A percentile compares a stretch with the other conserved stretches of the same genome.
Conservation (phyloP, 208 protist genomes). For the Trichomonas vaginalis region DNA sequence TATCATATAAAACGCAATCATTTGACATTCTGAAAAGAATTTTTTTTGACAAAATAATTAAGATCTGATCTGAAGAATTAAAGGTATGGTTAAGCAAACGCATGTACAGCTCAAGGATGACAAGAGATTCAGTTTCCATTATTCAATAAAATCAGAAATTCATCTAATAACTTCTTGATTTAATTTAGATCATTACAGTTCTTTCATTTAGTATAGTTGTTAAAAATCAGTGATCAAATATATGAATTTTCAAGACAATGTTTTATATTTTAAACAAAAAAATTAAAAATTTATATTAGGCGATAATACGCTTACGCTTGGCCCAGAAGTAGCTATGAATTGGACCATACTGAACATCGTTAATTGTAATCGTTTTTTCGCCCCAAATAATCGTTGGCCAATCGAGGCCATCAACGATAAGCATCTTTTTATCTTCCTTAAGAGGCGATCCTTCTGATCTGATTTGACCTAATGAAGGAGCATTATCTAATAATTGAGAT, state of each 20-base stretch:
- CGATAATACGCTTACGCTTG: neutral
- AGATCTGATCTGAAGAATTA: too few relatives aligned
- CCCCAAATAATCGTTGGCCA: neutral
- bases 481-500: neutral
- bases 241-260: too few relatives aligned
- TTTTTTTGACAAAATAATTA: too few relatives aligned
- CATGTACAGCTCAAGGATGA: too few relatives aligned
- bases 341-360: neutral
- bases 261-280: neutral
- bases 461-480: neutral
- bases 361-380: neutral
- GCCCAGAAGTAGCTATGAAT: neutral
- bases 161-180: too few relatives aligned
- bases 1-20: neutral
- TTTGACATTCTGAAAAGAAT: too few relatives aligned
- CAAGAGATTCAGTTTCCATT: too few relatives aligned
- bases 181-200: too few relatives aligned
- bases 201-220: too few relatives aligned
- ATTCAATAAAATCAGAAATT: too few relatives aligned
- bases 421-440: neutral
- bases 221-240: too few relatives aligned
- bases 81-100: too few relatives aligned
- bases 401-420: neutral
- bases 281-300: neutral
- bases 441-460: neutral